These are phyloP conservation scores for Centella asiatica DNA, from an alignment of 129 eudicot species.

Conservation along the genomic window DNA sequence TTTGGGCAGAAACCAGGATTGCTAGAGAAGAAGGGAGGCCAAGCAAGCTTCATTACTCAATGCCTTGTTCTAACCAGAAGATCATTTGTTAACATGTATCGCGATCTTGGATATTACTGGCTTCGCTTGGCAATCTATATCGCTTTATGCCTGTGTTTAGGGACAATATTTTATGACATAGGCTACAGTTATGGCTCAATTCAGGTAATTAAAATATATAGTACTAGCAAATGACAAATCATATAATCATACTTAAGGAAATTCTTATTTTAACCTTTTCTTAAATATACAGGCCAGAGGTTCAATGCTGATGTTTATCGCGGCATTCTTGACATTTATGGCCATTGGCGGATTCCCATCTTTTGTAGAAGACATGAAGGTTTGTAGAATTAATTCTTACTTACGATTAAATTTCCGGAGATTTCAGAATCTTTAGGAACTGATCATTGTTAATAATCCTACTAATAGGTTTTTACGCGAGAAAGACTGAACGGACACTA, in stretches of 20 bases:
- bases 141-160: constrained; percentile 87
- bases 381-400: no score
- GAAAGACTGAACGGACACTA: constrained; percentile 95
- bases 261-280: not conserved
- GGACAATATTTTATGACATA: constrained; percentile 71
- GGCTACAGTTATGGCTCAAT: constrained; percentile 79
- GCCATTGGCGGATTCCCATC: constrained; percentile 99
- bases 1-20: constrained; percentile 80
- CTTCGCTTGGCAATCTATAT: constrained; percentile 75
- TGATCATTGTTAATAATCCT: not conserved
- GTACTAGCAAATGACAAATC: no score
- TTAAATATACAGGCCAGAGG: constrained; percentile 67
- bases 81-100: constrained; percentile 86
- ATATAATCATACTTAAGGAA: no score
- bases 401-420: no score
- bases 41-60: constrained; percentile 91
- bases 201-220: constrained; percentile 20
- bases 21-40: constrained; percentile 82
- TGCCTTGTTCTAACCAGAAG: constrained; percentile 68
- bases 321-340: constrained; percentile 97
- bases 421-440: no score
- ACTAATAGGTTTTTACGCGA: constrained; percentile 67
- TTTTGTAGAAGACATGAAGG: constrained; percentile 99
- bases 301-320: constrained; percentile 82
- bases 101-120: constrained; percentile 99